Conservation (phyloP, 495 filamentous ascomycete genomes). For the Apodospora peruviana region DNA sequence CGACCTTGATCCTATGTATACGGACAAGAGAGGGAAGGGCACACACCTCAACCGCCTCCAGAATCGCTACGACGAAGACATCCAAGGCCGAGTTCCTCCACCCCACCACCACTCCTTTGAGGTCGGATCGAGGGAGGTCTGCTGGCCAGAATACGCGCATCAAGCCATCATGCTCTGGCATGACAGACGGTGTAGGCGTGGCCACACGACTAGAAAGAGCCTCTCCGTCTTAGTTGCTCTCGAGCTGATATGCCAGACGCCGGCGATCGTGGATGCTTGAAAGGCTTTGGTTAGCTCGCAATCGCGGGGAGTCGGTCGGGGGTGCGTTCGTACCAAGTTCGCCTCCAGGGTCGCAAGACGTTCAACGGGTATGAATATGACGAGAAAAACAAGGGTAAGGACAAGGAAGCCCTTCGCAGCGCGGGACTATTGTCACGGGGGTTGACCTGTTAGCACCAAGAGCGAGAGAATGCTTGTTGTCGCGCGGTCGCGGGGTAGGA, state of each 20-base stretch:
- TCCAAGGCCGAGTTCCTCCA: conserved; percentile 93
- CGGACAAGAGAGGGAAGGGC: not conserved
- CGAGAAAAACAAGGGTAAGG: conserved; percentile 35
- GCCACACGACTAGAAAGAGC: conserved; percentile 70
- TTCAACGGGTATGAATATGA: conserved; percentile 43
- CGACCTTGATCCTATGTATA: not conserved
- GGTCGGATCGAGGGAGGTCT: conserved; percentile 67
- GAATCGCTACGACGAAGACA: conserved; percentile 78
- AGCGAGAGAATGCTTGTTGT: too few relatives aligned
- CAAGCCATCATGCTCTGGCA: conserved; percentile 92
- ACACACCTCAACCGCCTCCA: conserved; percentile 86
- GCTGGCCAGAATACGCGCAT: conserved; percentile 98
- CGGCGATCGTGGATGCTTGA: conserved; percentile 77
- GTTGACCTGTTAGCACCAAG: too few relatives aligned
- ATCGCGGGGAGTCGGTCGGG: not conserved
- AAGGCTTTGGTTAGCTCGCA: conserved; percentile 13
- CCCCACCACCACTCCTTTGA: conserved; percentile 81
- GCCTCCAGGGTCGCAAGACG: conserved; percentile 40
- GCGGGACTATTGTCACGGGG: conserved; percentile 27
- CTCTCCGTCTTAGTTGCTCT: conserved; percentile 88
- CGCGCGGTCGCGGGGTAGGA: not conserved
- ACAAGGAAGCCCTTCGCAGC: conserved; percentile 37
- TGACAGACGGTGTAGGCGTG: conserved; percentile 38
- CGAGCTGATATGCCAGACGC: conserved; percentile 85
- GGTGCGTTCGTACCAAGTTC: conserved; percentile 32